A percentile compares a stretch with the other conserved stretches of the same genome.
Evolutionary conservation across 768 basidiomycete genomes (phyloP).

Genomic region (Mycena metata): DNA sequence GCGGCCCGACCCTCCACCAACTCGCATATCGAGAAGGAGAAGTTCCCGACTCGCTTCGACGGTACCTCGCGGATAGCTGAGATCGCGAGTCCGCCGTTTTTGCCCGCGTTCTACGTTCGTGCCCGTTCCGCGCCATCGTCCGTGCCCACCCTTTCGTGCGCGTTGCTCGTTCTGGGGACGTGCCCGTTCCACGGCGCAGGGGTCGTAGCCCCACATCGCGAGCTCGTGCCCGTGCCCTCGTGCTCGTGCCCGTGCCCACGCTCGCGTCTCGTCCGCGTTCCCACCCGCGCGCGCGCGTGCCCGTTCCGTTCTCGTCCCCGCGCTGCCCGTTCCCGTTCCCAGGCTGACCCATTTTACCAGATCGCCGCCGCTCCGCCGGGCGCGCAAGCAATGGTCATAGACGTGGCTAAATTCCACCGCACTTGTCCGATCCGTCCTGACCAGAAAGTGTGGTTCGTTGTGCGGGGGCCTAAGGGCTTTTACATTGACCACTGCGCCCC

Average conservation of each 20-base stretch:
- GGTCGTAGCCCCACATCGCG: no score
- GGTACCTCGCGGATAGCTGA: conserved; percentile 28
- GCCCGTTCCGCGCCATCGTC: no score
- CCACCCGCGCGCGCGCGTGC: no score
- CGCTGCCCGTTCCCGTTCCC: no score
- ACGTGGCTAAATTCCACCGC: conserved; percentile 53
- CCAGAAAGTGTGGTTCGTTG: conserved; percentile 52
- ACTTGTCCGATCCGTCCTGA: conserved; percentile 48
- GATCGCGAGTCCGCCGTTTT: conserved; percentile 22
- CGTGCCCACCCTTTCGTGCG: no score
- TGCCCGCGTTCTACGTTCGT: not conserved
- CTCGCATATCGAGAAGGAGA: conserved; percentile 34
- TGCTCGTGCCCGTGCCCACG: no score
- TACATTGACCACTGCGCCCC: conserved; percentile 51
- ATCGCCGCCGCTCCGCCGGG: conserved; percentile 18
- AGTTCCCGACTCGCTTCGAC: conserved; percentile 38
- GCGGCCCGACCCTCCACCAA: no score
- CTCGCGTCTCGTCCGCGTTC: no score
- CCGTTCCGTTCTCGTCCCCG: no score
- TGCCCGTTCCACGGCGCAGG: no score
- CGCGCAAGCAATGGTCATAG: conserved; percentile 16
- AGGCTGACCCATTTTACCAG: not conserved
- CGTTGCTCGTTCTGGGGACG: no score
- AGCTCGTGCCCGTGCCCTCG: no score
- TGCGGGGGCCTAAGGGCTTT: conserved; percentile 42